Evolutionary conservation across 306 rosid genomes (phyloP).

Genomic region (Leucaena leucocephala): DNA sequence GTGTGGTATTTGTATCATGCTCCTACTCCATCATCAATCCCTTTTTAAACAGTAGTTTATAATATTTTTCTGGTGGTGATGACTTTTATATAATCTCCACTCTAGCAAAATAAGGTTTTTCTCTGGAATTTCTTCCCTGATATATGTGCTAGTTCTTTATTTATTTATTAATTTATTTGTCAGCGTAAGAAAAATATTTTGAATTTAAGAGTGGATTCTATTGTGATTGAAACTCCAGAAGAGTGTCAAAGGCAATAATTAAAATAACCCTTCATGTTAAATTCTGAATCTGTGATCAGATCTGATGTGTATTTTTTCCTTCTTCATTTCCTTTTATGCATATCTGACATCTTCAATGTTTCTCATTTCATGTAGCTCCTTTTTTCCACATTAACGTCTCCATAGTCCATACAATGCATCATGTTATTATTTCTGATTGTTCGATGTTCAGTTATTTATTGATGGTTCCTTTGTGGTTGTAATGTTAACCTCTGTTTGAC

Average conservation of each 20-base stretch:
- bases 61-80: no score
- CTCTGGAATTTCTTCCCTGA: not conserved
- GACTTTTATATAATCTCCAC: not conserved
- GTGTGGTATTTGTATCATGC: constrained; percentile 24
- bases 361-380: not conserved
- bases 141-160: not conserved
- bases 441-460: not conserved
- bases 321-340: constrained; percentile 1
- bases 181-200: not conserved
- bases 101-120: constrained; percentile 10
- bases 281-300: constrained; percentile 18
- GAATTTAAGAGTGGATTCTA: not conserved
- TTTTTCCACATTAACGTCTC: constrained; percentile 4
- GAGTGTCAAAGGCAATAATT: constrained; percentile 5
- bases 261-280: constrained; percentile 2
- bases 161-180: not conserved
- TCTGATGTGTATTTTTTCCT: not conserved
- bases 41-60: no score
- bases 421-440: constrained; percentile 9
- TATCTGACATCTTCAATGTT: not conserved
- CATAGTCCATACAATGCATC: constrained; percentile 21
- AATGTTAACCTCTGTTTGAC: constrained; percentile 45
- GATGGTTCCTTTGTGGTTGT: constrained; percentile 13
- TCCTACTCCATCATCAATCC: constrained; percentile 16
- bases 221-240: constrained; percentile 5